phyloP scores from a whole-genome alignment of 2,329 filamentous ascomycete species.

The Microsporum audouinii region DNA sequence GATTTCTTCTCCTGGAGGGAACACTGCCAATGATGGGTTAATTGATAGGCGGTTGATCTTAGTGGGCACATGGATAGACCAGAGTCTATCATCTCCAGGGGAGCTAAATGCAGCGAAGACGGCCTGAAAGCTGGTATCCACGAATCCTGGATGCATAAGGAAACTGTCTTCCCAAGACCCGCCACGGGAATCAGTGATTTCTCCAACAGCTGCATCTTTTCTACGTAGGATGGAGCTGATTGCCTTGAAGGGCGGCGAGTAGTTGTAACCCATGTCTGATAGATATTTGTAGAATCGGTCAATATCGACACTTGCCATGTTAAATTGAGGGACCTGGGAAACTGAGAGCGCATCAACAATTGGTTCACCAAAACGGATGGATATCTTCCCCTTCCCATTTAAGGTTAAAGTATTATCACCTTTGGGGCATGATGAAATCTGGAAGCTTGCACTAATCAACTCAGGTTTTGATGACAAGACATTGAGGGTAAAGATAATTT shows the following conservation, averaged over 20 bases:
- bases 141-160: slow-evolving; percentile 15
- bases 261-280: slow-evolving; percentile 16
- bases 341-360: background rate
- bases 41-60: slow-evolving; percentile 2
- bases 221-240: slow-evolving; percentile 7
- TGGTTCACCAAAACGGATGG: background rate
- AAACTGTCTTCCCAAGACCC: background rate
- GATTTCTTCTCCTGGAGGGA: background rate
- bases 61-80: slow-evolving; percentile 15
- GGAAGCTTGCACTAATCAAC: slow-evolving; percentile 2
- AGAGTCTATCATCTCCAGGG: slow-evolving; percentile 15
- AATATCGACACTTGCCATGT: background rate
- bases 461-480: slow-evolving; percentile 5
- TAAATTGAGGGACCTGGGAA: background rate
- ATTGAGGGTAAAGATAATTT: background rate
- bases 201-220: background rate
- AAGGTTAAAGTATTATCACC: background rate
- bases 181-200: background rate
- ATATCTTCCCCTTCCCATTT: background rate
- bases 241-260: slow-evolving; percentile 14
- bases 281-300: slow-evolving; percentile 17
- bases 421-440: slow-evolving; percentile 1
- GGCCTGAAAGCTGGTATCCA: slow-evolving; percentile 17
- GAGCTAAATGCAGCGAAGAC: slow-evolving; percentile 12
- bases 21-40: background rate